Evolutionary conservation across 179 eudicot species (phyloP).

Genomic region (Camellia oleifera): DNA sequence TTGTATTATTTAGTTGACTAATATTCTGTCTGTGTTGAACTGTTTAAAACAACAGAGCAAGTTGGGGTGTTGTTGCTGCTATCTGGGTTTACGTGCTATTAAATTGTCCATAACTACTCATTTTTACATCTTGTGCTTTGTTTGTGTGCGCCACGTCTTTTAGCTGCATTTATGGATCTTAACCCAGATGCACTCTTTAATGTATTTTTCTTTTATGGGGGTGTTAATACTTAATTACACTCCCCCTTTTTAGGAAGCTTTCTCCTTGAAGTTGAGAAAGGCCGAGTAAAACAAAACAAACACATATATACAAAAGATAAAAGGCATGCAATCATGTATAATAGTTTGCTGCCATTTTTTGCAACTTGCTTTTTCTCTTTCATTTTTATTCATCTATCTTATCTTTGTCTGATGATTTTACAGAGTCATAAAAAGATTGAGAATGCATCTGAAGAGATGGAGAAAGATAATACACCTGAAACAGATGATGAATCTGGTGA

Average conservation of each 20-base stretch:
- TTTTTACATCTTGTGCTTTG: not conserved
- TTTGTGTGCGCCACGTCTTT: not conserved
- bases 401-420: constrained; percentile 6
- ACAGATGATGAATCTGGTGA: constrained; percentile 54
- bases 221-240: too few relatives aligned
- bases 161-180: not conserved
- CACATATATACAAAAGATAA: constrained; percentile 7
- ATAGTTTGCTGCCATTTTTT: not conserved
- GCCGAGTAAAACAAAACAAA: not conserved
- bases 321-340: not conserved
- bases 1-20: not conserved
- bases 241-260: not conserved
- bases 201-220: not conserved
- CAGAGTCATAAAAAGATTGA: constrained; percentile 47
- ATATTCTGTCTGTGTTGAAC: not conserved
- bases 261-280: not conserved
- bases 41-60: not conserved
- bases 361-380: too few relatives aligned
- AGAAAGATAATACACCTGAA: constrained; percentile 35
- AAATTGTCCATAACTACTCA: not conserved
- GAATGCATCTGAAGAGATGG: constrained; percentile 42
- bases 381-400: not conserved
- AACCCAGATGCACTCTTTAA: not conserved
- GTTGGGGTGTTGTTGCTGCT: not conserved
- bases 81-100: not conserved